These are phyloP conservation scores for Handroanthus guayacan DNA, from an alignment of 257 asterid genomes.

Conservation along the genomic window DNA sequence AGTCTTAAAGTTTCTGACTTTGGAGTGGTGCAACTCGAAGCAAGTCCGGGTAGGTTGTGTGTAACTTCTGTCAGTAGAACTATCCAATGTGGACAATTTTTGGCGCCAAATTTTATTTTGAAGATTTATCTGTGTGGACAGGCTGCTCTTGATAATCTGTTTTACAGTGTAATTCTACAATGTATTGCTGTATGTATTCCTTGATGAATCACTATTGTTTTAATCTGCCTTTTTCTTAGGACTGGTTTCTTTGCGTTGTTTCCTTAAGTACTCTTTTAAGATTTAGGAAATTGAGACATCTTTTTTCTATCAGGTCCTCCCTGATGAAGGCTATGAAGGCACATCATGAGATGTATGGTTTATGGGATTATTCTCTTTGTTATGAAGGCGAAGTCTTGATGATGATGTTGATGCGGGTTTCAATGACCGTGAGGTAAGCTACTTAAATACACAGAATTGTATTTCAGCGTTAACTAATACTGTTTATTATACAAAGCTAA, in stretches of 20 bases:
- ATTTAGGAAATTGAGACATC: conserved; percentile 35
- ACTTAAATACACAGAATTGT: not conserved
- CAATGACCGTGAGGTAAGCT: conserved; percentile 63
- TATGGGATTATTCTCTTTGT: conserved; percentile 91
- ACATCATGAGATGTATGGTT: conserved; percentile 82
- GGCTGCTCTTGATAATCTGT: not conserved
- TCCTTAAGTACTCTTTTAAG: conserved; percentile 26
- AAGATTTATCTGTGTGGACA: not conserved
- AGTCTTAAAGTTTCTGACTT: conserved; percentile 82
- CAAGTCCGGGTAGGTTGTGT: conserved; percentile 67
- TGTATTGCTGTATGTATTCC: conserved; percentile 18
- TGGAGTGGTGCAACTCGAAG: conserved; percentile 79
- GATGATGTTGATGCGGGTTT: conserved; percentile 81
- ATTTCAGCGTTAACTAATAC: not conserved
- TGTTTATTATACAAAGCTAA: not conserved
- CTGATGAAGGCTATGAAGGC: conserved; percentile 82
- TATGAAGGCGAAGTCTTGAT: conserved; percentile 77
- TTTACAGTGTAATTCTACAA: not conserved
- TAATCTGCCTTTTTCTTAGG: not conserved
- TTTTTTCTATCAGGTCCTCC: conserved; percentile 58
- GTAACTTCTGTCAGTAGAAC: conserved; percentile 27
- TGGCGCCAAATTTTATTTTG: not conserved
- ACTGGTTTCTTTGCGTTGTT: conserved; percentile 13
- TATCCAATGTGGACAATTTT: conserved; percentile 2
- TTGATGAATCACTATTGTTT: conserved; percentile 1